Evolutionary conservation across 106 monocot species (phyloP).

Genomic region (Dendrobium nobile): DNA sequence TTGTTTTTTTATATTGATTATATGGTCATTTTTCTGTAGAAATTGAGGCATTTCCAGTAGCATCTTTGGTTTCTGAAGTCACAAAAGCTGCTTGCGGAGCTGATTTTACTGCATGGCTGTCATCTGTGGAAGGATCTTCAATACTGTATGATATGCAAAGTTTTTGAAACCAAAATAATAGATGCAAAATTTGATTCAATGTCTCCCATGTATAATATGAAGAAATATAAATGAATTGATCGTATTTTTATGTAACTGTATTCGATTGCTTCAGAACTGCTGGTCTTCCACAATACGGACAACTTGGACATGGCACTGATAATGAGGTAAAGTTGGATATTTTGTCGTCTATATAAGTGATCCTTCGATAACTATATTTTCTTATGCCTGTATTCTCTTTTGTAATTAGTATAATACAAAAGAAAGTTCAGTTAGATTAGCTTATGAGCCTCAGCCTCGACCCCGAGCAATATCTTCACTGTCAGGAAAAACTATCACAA

Average conservation of each 20-base stretch:
- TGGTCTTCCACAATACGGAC: conserved; percentile 96
- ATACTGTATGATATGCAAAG: conserved; percentile 61
- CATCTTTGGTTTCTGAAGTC: conserved; percentile 61
- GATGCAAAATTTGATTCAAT: neutral
- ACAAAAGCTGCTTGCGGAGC: conserved; percentile 76
- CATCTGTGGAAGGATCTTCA: conserved; percentile 80
- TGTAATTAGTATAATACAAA: conserved; percentile 76
- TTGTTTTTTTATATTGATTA: neutral
- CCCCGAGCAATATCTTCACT: conserved; percentile 78
- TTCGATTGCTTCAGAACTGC: conserved; percentile 49
- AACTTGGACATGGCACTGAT: conserved; percentile 98
- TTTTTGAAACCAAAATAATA: neutral
- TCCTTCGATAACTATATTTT: neutral
- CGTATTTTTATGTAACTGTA: neutral
- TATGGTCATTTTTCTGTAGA: conserved; percentile 29
- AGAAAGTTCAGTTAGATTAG: conserved; percentile 79
- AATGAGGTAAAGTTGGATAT: conserved; percentile 47
- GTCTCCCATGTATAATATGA: neutral
- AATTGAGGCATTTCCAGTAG: conserved; percentile 73
- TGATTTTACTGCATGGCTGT: conserved; percentile 92
- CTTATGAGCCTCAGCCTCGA: conserved; percentile 83
- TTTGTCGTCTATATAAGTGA: neutral
- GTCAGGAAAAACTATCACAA: conserved; percentile 65
- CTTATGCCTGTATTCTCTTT: conserved; percentile 1
- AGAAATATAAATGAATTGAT: neutral